Percentiles rank a stretch among this genome's conserved stretches.
phyloP scores from a whole-genome alignment of 73 alveolate species.

The Uronychia setigera region DNA sequence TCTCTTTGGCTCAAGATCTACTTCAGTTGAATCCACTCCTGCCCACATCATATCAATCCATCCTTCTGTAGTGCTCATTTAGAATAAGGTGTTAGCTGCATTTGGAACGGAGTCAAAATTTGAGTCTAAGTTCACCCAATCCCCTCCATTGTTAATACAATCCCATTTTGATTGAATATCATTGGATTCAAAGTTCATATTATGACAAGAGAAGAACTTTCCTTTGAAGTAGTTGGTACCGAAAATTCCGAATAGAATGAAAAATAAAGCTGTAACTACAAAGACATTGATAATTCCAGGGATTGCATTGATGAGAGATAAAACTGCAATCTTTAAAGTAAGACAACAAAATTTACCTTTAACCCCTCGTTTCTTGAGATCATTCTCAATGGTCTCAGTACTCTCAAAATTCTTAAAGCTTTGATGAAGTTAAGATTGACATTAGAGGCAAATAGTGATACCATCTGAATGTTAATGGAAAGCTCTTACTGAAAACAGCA shows the following conservation, averaged over 20 bases:
- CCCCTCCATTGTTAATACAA: constrained; percentile 36
- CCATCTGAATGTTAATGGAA: constrained; percentile 2
- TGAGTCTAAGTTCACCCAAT: constrained; percentile 16
- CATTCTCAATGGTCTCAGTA: constrained; percentile 72
- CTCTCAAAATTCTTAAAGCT: constrained; percentile 53
- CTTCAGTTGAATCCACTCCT: constrained; percentile 22
- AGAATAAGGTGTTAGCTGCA: constrained; percentile 15
- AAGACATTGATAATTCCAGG: constrained; percentile 68
- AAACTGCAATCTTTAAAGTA: constrained; percentile 35
- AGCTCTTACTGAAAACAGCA: background rate
- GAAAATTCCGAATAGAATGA: constrained; percentile 69
- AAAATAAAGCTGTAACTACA: constrained; percentile 60
- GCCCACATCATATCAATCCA: constrained; percentile 40
- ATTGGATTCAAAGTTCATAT: background rate
- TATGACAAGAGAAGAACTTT: background rate
- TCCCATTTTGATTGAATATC: constrained; percentile 24
- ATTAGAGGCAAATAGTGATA: constrained; percentile 20
- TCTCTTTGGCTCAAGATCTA: constrained; percentile 28
- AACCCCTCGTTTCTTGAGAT: constrained; percentile 73
- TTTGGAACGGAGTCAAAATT: constrained; percentile 27
- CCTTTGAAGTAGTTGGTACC: constrained; percentile 59
- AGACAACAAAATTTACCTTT: constrained; percentile 28
- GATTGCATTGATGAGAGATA: constrained; percentile 57
- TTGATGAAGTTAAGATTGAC: constrained; percentile 40
- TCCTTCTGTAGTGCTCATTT: constrained; percentile 31